Base-by-base conservation (phyloP, 2,329 filamentous ascomycete genomes). In the Parastagonospora nodorum region DNA sequence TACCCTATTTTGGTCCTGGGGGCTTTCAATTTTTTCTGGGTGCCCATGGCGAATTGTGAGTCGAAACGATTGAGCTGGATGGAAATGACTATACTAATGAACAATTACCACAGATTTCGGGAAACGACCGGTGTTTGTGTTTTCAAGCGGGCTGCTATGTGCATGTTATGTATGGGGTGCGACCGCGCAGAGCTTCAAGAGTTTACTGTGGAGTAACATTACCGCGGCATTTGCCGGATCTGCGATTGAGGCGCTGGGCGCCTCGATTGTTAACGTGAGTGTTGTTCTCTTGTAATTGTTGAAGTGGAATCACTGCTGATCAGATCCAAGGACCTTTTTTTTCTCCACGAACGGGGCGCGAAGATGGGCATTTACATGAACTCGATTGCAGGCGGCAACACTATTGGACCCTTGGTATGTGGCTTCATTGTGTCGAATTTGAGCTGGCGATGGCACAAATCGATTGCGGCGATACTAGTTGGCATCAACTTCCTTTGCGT, bases 21-120 rank as follows among this genome's bases (percentile, higher is more conserved):
- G 1, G 74, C 78, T 28, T 79, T 78, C 61, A 82, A 82, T 57
- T 81, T 82, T 68, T 71, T 81, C 58, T 80, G 78, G 78, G 77
- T 80, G 5, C 79, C 79, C 11, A 55, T 81, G 8, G 74, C 77
- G 45, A 78, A 75, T 19, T 77, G 39, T 33, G 27, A 32, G 31
- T 30, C 28, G 4, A n/a, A 9, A n/a, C 1, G 2, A 3, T 37
- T 2, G 35, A 37, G 32, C 8, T 37, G 6, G 9, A 19, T 19
- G n/a, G 7, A n/a, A 37, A 1, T 8, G 35, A 16, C 2, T 9
- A 4, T 16, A 4, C 19, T 37, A 11, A 11, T n/a, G 10, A n/a
- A 37, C 14, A 8, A 16, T 37, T 37, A 4, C 14, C 5, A 16
- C 35, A 39, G 35, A 75, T 49, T 76, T 79, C 47, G 79, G 79